A percentile compares a stretch with the other conserved stretches of the same genome.
These are phyloP conservation scores for Eucalyptus cloeziana DNA, from an alignment of 345 rosid genomes.

Conservation along the genomic window DNA sequence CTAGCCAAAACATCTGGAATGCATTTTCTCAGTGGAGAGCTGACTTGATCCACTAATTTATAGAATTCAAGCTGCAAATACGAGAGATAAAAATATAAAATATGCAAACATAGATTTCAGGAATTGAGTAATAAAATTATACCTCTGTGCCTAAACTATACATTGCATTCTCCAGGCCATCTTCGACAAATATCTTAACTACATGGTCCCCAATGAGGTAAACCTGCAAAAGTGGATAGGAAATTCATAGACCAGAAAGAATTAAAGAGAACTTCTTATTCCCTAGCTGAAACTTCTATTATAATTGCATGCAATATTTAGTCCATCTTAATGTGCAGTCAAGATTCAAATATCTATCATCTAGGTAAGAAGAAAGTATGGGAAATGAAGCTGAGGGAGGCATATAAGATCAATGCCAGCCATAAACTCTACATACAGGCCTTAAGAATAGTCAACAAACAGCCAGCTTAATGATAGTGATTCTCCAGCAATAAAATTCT, in stretches of 20 bases:
- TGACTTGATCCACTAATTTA: conserved; percentile 22
- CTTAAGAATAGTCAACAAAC: not conserved
- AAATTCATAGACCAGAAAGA: not conserved
- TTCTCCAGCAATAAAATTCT: not conserved
- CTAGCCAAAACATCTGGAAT: conserved; percentile 74
- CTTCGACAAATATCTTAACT: conserved; percentile 79
- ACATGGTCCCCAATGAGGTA: conserved; percentile 63
- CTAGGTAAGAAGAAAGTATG: not conserved
- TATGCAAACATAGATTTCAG: not conserved
- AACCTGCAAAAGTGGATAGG: conserved; percentile 34
- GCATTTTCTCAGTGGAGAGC: conserved; percentile 47
- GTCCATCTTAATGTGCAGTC: not conserved
- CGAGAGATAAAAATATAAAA: not conserved
- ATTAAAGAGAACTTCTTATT: not conserved
- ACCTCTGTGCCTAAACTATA: conserved; percentile 91
- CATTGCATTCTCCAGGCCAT: conserved; percentile 67
- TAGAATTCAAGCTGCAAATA: conserved; percentile 82
- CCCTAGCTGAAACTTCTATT: not conserved
- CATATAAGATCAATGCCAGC: not conserved
- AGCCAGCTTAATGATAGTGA: not conserved
- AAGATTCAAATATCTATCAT: not conserved
- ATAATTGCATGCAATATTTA: not conserved
- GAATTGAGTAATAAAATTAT: not conserved
- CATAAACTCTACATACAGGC: not conserved
- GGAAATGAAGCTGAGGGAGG: not conserved